phyloP scores from a whole-genome alignment of 2,329 filamentous ascomycete genomes.

The Graphilbum ipis-grandicollis region DNA sequence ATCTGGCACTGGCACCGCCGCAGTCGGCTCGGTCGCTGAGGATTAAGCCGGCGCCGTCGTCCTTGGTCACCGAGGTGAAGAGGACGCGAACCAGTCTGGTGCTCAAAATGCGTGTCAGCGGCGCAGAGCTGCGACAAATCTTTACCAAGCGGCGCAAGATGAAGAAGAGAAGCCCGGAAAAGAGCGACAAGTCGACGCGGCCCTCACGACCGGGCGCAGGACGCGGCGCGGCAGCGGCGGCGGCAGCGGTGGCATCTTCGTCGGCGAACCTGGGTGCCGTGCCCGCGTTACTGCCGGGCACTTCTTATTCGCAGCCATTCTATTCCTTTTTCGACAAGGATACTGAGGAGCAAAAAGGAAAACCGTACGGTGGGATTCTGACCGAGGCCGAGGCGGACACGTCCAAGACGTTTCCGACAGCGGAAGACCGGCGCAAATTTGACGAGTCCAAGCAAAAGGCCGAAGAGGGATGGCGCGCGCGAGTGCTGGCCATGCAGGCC shows the following conservation, averaged over 20 bases:
- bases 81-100: conserved; percentile 28
- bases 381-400: conserved; percentile 84
- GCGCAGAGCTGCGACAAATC: conserved; percentile 41
- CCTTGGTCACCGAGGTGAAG: conserved; percentile 23
- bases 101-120: conserved; percentile 39
- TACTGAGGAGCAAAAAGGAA: conserved; percentile 73
- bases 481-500: conserved; percentile 39
- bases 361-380: conserved; percentile 89
- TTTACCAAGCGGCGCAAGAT: conserved; percentile 37
- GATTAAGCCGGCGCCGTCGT: conserved; percentile 24
- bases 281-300: conserved; percentile 2
- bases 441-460: conserved; percentile 80
- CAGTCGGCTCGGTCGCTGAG: conserved; percentile 41
- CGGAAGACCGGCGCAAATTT: conserved; percentile 69
- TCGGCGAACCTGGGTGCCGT: too few species aligned
- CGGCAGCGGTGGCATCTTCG: conserved; percentile 15
- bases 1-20: conserved; percentile 16
- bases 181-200: conserved; percentile 15
- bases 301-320: conserved; percentile 54
- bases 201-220: conserved; percentile 20
- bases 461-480: conserved; percentile 77
- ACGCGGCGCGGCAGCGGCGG: conserved; percentile 8
- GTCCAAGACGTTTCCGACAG: conserved; percentile 64
- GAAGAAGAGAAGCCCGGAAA: conserved; percentile 28
- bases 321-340: conserved; percentile 84